Conservation (phyloP, 2,329 filamentous ascomycete species). For the Stylonectria norvegica region DNA sequence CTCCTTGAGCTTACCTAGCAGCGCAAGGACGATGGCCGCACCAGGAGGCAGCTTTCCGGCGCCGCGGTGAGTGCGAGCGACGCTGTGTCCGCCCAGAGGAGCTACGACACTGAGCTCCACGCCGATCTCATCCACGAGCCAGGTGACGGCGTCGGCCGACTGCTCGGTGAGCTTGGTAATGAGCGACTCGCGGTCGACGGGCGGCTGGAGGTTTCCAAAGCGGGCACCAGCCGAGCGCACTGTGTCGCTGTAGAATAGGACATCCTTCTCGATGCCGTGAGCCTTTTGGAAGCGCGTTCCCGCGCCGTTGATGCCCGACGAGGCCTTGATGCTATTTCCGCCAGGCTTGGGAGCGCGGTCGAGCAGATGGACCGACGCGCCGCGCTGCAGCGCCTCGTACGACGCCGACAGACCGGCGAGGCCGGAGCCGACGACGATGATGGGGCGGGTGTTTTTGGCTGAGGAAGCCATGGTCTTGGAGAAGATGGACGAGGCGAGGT, state of each 20-base stretch:
- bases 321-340: conserved; percentile 65
- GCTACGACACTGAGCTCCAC: conserved; percentile 58
- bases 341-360: conserved; percentile 59
- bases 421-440: conserved; percentile 63
- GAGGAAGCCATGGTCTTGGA: conserved; percentile 26
- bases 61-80: conserved; percentile 48
- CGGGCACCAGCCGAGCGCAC: conserved; percentile 51
- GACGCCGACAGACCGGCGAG: conserved; percentile 61
- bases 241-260: conserved; percentile 54
- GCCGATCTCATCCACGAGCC: conserved; percentile 54
- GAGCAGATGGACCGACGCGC: conserved; percentile 53
- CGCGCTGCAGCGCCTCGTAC: conserved; percentile 50
- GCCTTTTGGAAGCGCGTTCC: conserved; percentile 54
- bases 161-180: conserved; percentile 46
- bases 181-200: conserved; percentile 40
- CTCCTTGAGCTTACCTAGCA: conserved; percentile 50
- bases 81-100: conserved; percentile 56
- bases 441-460: conserved; percentile 25
- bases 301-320: conserved; percentile 63
- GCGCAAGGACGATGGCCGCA: conserved; percentile 52
- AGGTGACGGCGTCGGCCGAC: conserved; percentile 50
- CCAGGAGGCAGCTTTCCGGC: conserved; percentile 55
- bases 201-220: conserved; percentile 25
- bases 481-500: conserved; percentile 18
- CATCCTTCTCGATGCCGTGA: conserved; percentile 32